Percentiles rank a stretch among this genome's conserved stretches.
phyloP scores from a whole-genome alignment of 306 rosid genomes.

The Quercus dentata region DNA sequence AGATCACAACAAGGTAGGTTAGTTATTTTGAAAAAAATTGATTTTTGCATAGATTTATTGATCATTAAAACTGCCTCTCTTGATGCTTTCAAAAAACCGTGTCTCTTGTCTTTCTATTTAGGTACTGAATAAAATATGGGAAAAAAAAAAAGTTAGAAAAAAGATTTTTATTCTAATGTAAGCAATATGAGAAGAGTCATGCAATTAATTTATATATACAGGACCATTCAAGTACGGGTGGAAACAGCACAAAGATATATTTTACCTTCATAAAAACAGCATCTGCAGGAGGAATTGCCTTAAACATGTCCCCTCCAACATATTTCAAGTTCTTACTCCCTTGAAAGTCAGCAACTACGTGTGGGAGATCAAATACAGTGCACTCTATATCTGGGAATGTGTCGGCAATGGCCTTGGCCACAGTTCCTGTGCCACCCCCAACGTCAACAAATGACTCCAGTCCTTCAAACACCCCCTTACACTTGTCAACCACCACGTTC shows the following conservation, averaged over 20 bases:
- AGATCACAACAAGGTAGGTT: too few relatives aligned
- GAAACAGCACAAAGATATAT: background rate
- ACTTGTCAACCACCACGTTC: background rate
- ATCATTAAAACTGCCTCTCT: too few relatives aligned
- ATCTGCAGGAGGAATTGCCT: constrained; percentile 26
- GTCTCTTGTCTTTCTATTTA: too few relatives aligned
- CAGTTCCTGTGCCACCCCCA: constrained; percentile 25
- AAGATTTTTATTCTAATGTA: too few relatives aligned
- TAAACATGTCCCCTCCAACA: constrained; percentile 26
- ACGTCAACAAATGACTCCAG: constrained; percentile 30
- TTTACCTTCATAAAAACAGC: constrained; percentile 24
- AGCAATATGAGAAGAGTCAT: too few relatives aligned
- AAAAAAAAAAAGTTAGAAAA: too few relatives aligned
- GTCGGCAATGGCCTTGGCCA: constrained; percentile 23
- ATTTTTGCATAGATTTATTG: too few relatives aligned
- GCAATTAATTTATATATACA: too few relatives aligned
- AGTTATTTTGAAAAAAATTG: too few relatives aligned
- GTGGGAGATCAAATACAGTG: constrained; percentile 30
- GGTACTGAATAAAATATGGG: too few relatives aligned
- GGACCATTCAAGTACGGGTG: background rate
- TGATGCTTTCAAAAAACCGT: too few relatives aligned
- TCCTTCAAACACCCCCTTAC: constrained; percentile 24
- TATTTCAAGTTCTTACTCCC: constrained; percentile 7
- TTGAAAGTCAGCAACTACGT: constrained; percentile 9
- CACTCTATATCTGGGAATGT: constrained; percentile 20